Conservation (phyloP, 257 asterid genomes). For the Lantana camara region DNA sequence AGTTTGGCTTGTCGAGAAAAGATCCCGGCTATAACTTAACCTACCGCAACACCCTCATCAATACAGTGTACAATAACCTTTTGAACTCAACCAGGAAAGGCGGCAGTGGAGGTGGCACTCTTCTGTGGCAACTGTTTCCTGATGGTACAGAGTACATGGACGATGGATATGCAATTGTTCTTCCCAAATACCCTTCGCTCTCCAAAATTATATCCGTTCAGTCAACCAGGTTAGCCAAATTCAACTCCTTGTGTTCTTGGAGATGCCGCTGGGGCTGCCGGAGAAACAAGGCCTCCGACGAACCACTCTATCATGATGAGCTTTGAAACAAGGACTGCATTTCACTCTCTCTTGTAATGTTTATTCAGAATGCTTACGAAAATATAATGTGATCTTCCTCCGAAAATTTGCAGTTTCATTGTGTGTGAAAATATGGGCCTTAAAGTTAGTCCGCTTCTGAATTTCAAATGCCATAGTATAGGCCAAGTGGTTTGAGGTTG, state of each 20-base stretch:
- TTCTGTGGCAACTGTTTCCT: constrained; percentile 92
- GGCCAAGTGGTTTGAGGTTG: too few relatives aligned
- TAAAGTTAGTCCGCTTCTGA: too few relatives aligned
- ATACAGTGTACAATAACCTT: constrained; percentile 54
- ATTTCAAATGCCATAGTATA: too few relatives aligned
- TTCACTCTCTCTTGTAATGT: not conserved
- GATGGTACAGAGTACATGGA: constrained; percentile 93
- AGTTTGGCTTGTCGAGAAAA: constrained; percentile 76
- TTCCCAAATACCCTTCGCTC: constrained; percentile 54
- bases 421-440: too few relatives aligned
- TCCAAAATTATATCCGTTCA: constrained; percentile 54
- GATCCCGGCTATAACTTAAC: constrained; percentile 72
- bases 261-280: constrained; percentile 78
- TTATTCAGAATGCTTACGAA: not conserved
- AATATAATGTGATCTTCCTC: not conserved
- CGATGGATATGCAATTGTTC: constrained; percentile 81
- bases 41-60: constrained; percentile 56
- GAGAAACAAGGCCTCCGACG: constrained; percentile 50
- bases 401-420: too few relatives aligned
- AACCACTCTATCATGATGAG: constrained; percentile 49
- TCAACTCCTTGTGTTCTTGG: constrained; percentile 62
- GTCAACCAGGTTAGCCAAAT: constrained; percentile 50
- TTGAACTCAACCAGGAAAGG: constrained; percentile 75
- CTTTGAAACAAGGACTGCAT: constrained; percentile 30
- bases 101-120: constrained; percentile 78